Base-by-base conservation (phyloP, 164 flowering plant genomes). In the Berberis vulgaris region DNA sequence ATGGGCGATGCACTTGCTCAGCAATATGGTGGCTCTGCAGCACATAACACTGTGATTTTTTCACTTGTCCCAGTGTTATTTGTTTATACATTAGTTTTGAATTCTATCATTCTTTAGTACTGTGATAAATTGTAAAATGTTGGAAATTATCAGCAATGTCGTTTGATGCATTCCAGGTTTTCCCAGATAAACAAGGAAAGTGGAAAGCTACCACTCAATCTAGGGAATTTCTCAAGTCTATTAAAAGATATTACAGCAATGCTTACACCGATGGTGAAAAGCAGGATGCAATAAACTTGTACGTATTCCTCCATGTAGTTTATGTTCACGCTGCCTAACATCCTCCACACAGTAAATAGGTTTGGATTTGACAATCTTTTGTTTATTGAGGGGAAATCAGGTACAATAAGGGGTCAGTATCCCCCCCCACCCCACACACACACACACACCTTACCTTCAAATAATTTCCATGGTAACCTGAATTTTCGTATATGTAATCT, bases 1-100 rank as follows among this genome's bases (percentile, higher is more conserved):
- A 94, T 90, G 97, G 98, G 98, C 40, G 98, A 94, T 83, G 92
- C 97, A 61, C 92, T 94, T 67, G 95, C 98, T 10, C 97, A 88
- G 64, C 98, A 94, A 65, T 94, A 91, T 80, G 98, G 98, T 69
- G 97, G 98, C 67, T 94, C 98, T 71, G 98, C 88, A 42, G 97
- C 97, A 72, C 98, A 93, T 70, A 94, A 94, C 71, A 91, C 87
- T 63, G 98, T 94, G 75, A 55, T 64, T 46, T 72, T 44, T 65
- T 45, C 47, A 41, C 41, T 57, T 13, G 50, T 56, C 13, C 62
- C 12, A 39, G 44, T 42, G 44, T 26, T 57, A n/a, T n/a, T 10
- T 57, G 41, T 26, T 54, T 67, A 26, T 26, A 47, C 55, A n/a
- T 8, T n/a, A 58, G 49, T 26, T 26, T 26, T 26, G 26, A 26